These are phyloP conservation scores for Rubia occidens DNA, from an alignment of 305 asterid genomes.

Conservation along the genomic window DNA sequence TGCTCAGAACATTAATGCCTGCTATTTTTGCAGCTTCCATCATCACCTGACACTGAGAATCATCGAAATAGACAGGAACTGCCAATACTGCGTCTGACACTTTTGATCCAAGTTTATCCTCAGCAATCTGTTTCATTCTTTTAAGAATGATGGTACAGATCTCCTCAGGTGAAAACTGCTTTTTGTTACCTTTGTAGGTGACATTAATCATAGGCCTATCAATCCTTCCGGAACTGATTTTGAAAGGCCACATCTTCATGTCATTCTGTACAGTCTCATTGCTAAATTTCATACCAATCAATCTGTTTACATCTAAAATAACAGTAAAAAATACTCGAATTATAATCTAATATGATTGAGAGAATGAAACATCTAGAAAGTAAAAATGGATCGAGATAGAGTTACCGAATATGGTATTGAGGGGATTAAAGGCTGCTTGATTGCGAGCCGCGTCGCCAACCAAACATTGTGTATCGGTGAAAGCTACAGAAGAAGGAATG, in stretches of 20 bases:
- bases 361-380: too few species aligned
- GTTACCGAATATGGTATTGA: slow-evolving; percentile 9
- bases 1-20: slow-evolving; percentile 10
- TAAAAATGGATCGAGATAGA: too few species aligned
- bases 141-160: not conserved
- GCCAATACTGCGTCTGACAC: slow-evolving; percentile 18
- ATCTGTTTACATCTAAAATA: slow-evolving; percentile 12
- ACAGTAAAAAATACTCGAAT: not conserved
- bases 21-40: slow-evolving; percentile 10
- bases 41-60: slow-evolving; percentile 12
- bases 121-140: slow-evolving; percentile 6
- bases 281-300: slow-evolving; percentile 17
- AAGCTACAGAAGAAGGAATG: slow-evolving; percentile 20
- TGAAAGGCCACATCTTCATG: slow-evolving; percentile 19
- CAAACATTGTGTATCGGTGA: slow-evolving; percentile 10
- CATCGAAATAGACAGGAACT: slow-evolving; percentile 17
- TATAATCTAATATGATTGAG: too few species aligned
- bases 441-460: slow-evolving; percentile 16
- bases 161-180: slow-evolving; percentile 17
- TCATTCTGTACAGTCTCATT: slow-evolving; percentile 15
- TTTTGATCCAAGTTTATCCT: slow-evolving; percentile 11
- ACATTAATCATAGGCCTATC: slow-evolving; percentile 18
- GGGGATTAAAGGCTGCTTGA: slow-evolving; percentile 20
- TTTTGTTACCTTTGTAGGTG: slow-evolving; percentile 14
- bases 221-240: slow-evolving; percentile 1